Evolutionary conservation across 106 monocot genomes (phyloP).

Genomic region (Allium sativum): DNA sequence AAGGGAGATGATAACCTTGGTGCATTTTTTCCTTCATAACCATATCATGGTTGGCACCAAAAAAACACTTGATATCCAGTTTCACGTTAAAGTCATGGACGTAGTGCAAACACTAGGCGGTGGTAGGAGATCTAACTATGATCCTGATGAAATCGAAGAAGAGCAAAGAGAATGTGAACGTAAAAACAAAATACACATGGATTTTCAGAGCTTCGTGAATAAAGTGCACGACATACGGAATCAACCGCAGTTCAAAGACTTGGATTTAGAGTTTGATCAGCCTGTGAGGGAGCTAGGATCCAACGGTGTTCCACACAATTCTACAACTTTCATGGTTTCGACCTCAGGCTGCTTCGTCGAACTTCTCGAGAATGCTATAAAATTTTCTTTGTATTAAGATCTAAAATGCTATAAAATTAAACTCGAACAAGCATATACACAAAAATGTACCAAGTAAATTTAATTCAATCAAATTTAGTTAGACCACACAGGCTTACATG

Average conservation of each 20-base stretch:
- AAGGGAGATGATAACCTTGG: slow-evolving; percentile 85
- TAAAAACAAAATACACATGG: slow-evolving; percentile 88
- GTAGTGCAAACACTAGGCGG: slow-evolving; percentile 83
- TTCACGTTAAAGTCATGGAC: slow-evolving; percentile 95
- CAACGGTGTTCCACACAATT: slow-evolving; percentile 84
- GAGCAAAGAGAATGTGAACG: slow-evolving; percentile 88
- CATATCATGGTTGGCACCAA: slow-evolving; percentile 96
- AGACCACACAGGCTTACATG: too few species aligned
- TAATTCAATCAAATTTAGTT: too few species aligned
- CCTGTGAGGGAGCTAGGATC: slow-evolving; percentile 84
- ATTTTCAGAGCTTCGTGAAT: slow-evolving; percentile 82
- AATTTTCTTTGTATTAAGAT: too few species aligned
- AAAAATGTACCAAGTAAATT: too few species aligned
- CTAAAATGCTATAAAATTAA: too few species aligned
- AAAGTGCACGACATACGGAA: slow-evolving; percentile 78
- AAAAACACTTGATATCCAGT: slow-evolving; percentile 87
- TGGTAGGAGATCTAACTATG: slow-evolving; percentile 63
- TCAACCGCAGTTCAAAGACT: slow-evolving; percentile 65
- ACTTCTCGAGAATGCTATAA: slow-evolving; percentile 87
- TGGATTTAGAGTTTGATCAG: slow-evolving; percentile 74
- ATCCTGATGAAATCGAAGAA: slow-evolving; percentile 92
- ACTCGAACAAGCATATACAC: too few species aligned
- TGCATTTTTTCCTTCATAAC: slow-evolving; percentile 86
- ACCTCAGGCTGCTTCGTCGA: slow-evolving; percentile 86
- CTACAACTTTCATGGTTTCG: slow-evolving; percentile 83